Conservation (phyloP, 192 early-diverging fungal species). For the Coemansia sp. region DNA sequence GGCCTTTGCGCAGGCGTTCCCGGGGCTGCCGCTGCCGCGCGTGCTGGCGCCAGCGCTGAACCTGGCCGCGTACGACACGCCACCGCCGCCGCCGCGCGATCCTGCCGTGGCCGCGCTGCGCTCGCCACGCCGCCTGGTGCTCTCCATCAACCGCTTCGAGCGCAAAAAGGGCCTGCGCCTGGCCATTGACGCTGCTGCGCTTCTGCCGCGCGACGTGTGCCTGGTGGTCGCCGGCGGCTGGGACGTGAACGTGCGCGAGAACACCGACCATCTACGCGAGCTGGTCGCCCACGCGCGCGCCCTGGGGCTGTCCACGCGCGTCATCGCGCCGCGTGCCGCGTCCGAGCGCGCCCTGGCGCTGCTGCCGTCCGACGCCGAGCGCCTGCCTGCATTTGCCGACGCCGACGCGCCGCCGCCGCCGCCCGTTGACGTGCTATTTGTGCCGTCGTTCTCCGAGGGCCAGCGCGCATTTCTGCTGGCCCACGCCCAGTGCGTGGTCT, state of each 20-base stretch:
- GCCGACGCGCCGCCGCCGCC: constrained; percentile 14
- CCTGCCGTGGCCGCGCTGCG: constrained; percentile 46
- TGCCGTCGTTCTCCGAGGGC: constrained; percentile 81
- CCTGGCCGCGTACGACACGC: constrained; percentile 64
- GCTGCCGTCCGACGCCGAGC: constrained; percentile 9
- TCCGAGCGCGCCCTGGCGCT: constrained; percentile 6
- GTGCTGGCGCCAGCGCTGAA: constrained; percentile 85
- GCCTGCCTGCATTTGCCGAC: constrained; percentile 10
- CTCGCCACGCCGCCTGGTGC: constrained; percentile 14
- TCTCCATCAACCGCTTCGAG: constrained; percentile 97
- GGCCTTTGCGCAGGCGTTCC: constrained; percentile 71
- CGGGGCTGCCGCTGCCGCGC: constrained; percentile 58
- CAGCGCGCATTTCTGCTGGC: constrained; percentile 73
- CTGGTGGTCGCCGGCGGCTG: constrained; percentile 88
- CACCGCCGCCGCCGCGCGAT: constrained; percentile 51
- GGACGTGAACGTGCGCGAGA: constrained; percentile 79
- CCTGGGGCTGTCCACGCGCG: constrained; percentile 37
- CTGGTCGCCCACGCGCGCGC: constrained; percentile 56
- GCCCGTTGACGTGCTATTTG: constrained; percentile 69
- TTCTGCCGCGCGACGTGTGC: constrained; percentile 2
- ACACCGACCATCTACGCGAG: constrained; percentile 75
- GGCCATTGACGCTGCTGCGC: constrained; percentile 71
- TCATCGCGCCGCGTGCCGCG: constrained; percentile 17
- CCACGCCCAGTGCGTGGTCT: constrained; percentile 62
- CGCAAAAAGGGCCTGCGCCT: constrained; percentile 85